Base-by-base conservation (phyloP, 768 basidiomycete species). In the Piloderma croceum region DNA sequence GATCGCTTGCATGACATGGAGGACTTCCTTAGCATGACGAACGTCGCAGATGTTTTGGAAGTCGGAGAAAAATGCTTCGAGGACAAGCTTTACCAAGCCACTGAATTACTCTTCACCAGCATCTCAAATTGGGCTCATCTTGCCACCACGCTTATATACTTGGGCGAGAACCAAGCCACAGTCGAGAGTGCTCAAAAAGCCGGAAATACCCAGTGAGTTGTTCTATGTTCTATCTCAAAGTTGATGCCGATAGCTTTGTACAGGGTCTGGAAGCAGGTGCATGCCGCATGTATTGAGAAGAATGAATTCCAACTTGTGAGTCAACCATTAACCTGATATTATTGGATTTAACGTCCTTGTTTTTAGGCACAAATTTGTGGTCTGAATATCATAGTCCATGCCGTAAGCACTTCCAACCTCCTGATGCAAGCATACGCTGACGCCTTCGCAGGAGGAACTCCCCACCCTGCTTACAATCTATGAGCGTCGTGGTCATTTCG, bases 21-120 rank as follows among this genome's bases (percentile, higher is more conserved):
- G 56, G 96, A 99, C 67, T 99, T 99, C 78, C 69, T 99, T 50
- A 76, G 76, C 18, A 94, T 97, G 88, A 99, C 96, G 32, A 99
- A 99, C 49, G 96, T 99, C 34, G 96, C 96, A 5, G 96, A 99
- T 57, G 72, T 97, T 37, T 73, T 99, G 17, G 88, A 90, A 49
- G 96, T 98, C 39, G 96, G 96, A 61, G 96, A 99, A 73, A 97
- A 98, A 63, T 98, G 93, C 58, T 99, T 99, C 69, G 90, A 98
- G 56, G 96, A 97, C 45, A 90, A 91, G 57, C 71, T 99, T 21
- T 99, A 98, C 62, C 91, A 98, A 53, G 96, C 96, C 35, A 87
- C 94, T 23, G 96, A 94, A 67, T 64, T 99, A 4, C 70, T 99
- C 34, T 99, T 99, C 72, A 78, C 80, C 27, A 93, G 91, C 64